phyloP scores from a whole-genome alignment of 208 protist species.

The Acanthamoeba royreba region DNA sequence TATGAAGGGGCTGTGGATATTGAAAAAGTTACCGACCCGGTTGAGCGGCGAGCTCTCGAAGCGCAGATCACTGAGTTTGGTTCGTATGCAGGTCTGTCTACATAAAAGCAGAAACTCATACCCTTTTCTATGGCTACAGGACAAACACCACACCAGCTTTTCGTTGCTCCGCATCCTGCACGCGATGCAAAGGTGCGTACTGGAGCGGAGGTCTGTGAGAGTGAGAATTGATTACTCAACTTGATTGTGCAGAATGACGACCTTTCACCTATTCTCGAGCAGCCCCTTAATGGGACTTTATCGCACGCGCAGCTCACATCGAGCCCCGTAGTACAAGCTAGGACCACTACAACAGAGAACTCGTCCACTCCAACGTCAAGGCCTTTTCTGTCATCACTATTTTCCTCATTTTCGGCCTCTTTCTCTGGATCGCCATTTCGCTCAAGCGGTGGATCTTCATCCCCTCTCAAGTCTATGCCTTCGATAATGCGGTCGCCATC shows the following conservation, averaged over 20 bases:
- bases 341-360: neutral
- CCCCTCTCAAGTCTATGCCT: neutral
- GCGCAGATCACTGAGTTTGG: constrained; percentile 97
- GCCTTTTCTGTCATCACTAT: neutral
- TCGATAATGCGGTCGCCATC: neutral
- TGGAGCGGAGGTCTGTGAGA: too few relatives aligned
- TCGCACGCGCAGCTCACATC: neutral
- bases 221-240: too few relatives aligned
- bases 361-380: neutral
- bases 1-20: constrained; percentile 94
- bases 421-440: neutral
- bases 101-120: constrained; percentile 79
- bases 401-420: neutral
- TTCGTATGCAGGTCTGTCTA: constrained; percentile 88
- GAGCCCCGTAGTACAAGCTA: neutral
- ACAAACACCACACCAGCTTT: constrained; percentile 48
- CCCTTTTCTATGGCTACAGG: neutral
- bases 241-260: neutral
- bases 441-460: neutral
- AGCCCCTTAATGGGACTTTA: neutral
- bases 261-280: neutral
- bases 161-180: neutral
- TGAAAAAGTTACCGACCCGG: constrained; percentile 77
- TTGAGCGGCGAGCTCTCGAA: constrained; percentile 86
- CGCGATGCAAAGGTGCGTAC: neutral